A percentile compares a stretch with the other conserved stretches of the same genome.
Conservation (phyloP, 495 filamentous ascomycete genomes). For the Xylaria longipes region DNA sequence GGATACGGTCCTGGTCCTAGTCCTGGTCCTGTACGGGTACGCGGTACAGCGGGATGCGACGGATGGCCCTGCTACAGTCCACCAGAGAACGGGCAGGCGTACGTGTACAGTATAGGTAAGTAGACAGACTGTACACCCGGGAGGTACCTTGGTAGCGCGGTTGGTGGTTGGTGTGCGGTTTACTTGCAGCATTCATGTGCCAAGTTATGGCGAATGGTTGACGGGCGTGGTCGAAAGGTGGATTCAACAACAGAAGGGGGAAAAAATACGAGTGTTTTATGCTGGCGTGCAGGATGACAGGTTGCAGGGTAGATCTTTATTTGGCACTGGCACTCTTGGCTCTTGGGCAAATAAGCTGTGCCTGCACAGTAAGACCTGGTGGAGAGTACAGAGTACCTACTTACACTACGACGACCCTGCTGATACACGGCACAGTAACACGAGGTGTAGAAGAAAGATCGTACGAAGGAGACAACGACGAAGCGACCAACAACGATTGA, state of each 20-base stretch:
- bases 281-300: slow-evolving; percentile 18
- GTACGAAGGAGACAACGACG: not conserved
- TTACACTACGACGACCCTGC: not conserved
- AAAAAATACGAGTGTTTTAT: slow-evolving; percentile 24
- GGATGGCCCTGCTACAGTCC: not conserved
- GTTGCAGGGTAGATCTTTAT: slow-evolving; percentile 22
- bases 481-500: not conserved
- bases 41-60: not conserved
- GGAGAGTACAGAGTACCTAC: too few relatives aligned
- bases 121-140: not conserved
- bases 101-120: too few relatives aligned
- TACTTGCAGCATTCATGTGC: slow-evolving; percentile 16
- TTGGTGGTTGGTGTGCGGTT: not conserved
- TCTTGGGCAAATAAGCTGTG: slow-evolving; percentile 1
- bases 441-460: not conserved
- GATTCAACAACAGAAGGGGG: slow-evolving; percentile 9
- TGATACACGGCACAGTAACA: slow-evolving; percentile 14
- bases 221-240: not conserved
- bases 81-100: not conserved
- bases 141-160: not conserved
- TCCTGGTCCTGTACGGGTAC: not conserved
- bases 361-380: slow-evolving; percentile 16
- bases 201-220: slow-evolving; percentile 11
- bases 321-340: not conserved
- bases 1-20: not conserved